These are phyloP conservation scores for Mycena epipterygia DNA, from an alignment of 768 basidiomycete species.

Conservation along the genomic window DNA sequence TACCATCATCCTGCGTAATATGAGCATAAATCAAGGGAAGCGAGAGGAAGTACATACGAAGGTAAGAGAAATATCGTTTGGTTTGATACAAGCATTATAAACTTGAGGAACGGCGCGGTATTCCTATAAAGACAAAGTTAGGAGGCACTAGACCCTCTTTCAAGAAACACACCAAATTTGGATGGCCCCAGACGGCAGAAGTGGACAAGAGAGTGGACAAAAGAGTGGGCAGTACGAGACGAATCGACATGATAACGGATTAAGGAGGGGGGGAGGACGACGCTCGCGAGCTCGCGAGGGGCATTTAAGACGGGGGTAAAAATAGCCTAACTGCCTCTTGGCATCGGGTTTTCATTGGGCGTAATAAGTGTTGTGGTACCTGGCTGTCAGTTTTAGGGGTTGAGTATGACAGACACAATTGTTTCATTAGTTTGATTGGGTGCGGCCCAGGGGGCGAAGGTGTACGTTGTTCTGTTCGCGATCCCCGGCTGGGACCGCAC, in stretches of 20 bases:
- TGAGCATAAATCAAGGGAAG: neutral
- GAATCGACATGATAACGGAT: neutral
- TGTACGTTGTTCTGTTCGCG: no score
- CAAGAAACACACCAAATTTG: neutral
- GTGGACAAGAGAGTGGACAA: neutral
- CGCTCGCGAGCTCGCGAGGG: neutral
- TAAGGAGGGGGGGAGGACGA: no score
- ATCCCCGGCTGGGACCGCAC: no score
- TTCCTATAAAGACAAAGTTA: neutral
- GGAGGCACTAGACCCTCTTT: neutral
- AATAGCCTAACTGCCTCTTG: no score
- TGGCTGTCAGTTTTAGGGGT: no score
- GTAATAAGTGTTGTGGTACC: neutral
- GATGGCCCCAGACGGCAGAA: slow-evolving; percentile 4
- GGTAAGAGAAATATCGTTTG: slow-evolving; percentile 27
- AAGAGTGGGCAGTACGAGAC: no score
- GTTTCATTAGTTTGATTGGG: no score
- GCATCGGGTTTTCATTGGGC: no score
- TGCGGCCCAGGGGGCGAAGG: no score
- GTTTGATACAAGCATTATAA: slow-evolving; percentile 16
- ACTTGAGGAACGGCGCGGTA: slow-evolving; percentile 19
- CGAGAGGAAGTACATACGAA: slow-evolving; percentile 13
- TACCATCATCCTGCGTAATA: slow-evolving; percentile 23
- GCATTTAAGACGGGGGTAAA: neutral
- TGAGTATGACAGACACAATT: no score